Base-by-base conservation (phyloP, 2,329 filamentous ascomycete species). In the Chaetomiaceae sp. region DNA sequence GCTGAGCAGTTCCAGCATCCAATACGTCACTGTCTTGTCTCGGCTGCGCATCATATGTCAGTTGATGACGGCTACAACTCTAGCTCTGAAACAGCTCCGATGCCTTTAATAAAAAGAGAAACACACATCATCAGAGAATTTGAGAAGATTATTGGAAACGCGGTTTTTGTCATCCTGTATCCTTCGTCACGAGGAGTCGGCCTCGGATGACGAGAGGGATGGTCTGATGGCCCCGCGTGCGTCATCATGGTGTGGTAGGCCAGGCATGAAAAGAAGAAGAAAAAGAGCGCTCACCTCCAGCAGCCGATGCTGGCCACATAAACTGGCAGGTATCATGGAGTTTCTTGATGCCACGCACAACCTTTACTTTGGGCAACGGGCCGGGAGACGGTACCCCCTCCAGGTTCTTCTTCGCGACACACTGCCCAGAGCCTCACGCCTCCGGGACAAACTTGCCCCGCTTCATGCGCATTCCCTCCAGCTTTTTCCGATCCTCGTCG, bases 401-500 rank as follows among this genome's bases (percentile, higher is more conserved):
- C n/a, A n/a, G n/a, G n/a, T n/a, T 25, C 21, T n/a, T 41, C 13
- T 14, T 30, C 13, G n/a, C 33, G 25, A 30, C 34, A 40, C 23
- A 23, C 16, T 8, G 27, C 9, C 16, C 3, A 14, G 14, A 8
- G 44, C 53, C n/a, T 72, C 65, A 75, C 9, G 66, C 65, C 61
- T 79, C 75, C 2, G 76, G 76, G 65, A 74, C 74, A 63, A 87
- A 80, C 66, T 77, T 84, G 18, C 81, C 79, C 65, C 80, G 80
- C 71, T 81, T 79, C 68, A 79, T 79, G 70, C 81, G 83, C 83
- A 91, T 85, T 52, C 82, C 82, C 62, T 79, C 75, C 42, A 94
- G 79, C 71, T 81, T 87, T 72, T 74, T 81, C 71, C 79, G 80
- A 72, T 94, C 89, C 67, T 89, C 83, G 65, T 90, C 86, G 67